Percentiles rank a stretch among this genome's conserved stretches.
These are phyloP conservation scores for Austropuccinia psidii DNA, from an alignment of 1,284 basidiomycete species.

Conservation along the genomic window DNA sequence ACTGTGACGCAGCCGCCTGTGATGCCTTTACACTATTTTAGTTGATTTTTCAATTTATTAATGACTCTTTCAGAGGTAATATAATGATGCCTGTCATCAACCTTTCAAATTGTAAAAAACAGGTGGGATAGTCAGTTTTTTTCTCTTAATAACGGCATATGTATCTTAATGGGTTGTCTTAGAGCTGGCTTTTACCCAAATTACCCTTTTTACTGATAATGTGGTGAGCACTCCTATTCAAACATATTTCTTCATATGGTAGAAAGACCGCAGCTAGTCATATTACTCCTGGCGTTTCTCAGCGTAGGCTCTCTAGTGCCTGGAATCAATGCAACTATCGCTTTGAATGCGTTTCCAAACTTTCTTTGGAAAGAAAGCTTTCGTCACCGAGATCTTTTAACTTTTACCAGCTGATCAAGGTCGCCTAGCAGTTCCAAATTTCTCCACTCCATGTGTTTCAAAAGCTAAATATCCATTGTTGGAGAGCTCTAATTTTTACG, in stretches of 20 bases:
- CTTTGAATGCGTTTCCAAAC: conserved; percentile 2
- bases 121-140: not conserved
- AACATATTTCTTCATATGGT: conserved; percentile 30
- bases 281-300: not conserved
- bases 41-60: not conserved
- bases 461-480: conserved; percentile 10
- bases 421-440: not conserved
- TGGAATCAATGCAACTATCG: conserved; percentile 4
- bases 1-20: not conserved
- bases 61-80: not conserved
- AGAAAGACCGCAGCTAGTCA: not conserved
- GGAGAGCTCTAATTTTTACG: conserved; percentile 11
- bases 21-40: not conserved
- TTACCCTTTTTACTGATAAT: not conserved
- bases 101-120: conserved; percentile 32
- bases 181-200: not conserved
- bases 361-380: not conserved
- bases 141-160: not conserved
- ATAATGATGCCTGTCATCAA: no score
- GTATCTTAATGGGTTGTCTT: not conserved
- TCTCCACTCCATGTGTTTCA: not conserved
- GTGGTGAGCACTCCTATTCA: conserved; percentile 20
- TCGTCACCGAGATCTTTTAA: not conserved
- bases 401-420: not conserved
- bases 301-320: conserved; percentile 17